Conservation (phyloP, 495 filamentous ascomycete genomes). For the Echria macrotheca region DNA sequence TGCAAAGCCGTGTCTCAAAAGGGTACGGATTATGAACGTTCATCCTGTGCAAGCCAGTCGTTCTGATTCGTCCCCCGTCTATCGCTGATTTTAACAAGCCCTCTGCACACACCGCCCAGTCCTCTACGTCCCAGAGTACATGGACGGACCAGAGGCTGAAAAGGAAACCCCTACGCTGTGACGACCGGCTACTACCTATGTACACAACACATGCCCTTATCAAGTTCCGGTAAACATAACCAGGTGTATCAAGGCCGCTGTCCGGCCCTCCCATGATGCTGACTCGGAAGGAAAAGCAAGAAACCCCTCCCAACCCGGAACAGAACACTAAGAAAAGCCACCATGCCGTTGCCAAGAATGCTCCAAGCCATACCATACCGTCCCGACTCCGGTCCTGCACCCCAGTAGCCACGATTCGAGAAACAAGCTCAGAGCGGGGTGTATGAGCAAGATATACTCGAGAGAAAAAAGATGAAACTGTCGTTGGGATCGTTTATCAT, state of each 20-base stretch:
- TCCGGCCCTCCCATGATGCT: too few relatives aligned
- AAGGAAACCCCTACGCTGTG: background rate
- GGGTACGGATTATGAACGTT: background rate
- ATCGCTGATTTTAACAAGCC: background rate
- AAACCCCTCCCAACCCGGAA: background rate
- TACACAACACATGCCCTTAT: too few relatives aligned
- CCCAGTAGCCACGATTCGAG: background rate
- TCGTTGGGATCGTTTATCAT: too few relatives aligned
- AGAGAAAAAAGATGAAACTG: background rate
- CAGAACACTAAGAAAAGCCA: background rate
- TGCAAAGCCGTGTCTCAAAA: background rate
- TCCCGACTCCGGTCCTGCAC: background rate
- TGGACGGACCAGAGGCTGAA: background rate
- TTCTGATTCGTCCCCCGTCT: too few relatives aligned
- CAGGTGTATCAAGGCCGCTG: too few relatives aligned
- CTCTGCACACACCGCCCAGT: too few relatives aligned
- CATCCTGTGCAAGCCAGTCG: too few relatives aligned
- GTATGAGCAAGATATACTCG: too few relatives aligned
- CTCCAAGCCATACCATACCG: background rate
- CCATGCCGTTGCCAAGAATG: constrained; percentile 1
- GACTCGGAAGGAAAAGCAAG: too few relatives aligned
- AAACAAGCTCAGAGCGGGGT: too few relatives aligned
- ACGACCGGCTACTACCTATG: too few relatives aligned
- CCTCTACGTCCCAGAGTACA: background rate
- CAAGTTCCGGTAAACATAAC: too few relatives aligned